These are phyloP conservation scores for Paramecium biaurelia DNA, from an alignment of 73 alveolate genomes.

Conservation along the genomic window DNA sequence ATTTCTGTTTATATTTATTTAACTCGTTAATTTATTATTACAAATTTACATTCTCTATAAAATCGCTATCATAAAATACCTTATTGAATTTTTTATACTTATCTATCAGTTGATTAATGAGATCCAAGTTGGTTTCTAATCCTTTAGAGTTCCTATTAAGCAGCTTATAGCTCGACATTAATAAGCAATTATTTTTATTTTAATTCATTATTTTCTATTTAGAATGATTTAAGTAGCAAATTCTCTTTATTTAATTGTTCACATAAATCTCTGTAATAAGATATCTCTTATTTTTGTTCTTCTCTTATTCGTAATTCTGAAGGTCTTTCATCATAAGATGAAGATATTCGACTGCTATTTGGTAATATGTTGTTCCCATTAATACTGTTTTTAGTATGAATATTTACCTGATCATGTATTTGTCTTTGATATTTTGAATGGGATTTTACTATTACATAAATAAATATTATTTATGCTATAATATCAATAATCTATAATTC, in stretches of 20 bases:
- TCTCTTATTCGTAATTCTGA: neutral
- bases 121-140: neutral
- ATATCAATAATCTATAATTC: neutral
- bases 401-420: neutral
- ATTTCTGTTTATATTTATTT: neutral
- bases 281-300: neutral
- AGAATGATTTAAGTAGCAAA: neutral
- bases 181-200: neutral
- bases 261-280: neutral
- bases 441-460: neutral
- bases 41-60: neutral
- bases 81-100: neutral
- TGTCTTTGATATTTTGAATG: neutral
- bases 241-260: constrained; percentile 1
- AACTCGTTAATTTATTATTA: neutral
- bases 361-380: neutral
- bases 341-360: neutral
- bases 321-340: neutral
- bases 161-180: neutral
- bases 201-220: neutral
- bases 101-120: neutral
- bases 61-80: neutral
- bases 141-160: neutral
- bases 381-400: neutral
- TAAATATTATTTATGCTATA: neutral